Percentiles rank a stretch among this genome's conserved stretches.
Conservation (phyloP, 2,329 filamentous ascomycete species). For the Tolypocladium pustulatum region DNA sequence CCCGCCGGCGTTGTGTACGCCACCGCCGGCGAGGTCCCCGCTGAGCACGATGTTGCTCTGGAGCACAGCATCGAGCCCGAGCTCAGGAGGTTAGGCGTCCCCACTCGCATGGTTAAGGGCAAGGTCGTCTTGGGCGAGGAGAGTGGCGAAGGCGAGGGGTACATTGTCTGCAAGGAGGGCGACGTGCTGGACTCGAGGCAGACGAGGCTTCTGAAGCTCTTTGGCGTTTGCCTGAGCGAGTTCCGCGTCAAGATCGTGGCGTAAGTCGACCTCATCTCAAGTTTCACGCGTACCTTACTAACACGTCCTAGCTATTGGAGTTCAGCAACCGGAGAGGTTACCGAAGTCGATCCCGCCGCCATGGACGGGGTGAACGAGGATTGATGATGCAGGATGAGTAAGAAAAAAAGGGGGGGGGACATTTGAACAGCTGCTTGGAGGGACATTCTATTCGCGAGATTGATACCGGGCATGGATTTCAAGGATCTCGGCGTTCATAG, state of each 20-base stretch:
- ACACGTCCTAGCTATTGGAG: slow-evolving; percentile 44
- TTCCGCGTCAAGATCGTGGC: slow-evolving; percentile 76
- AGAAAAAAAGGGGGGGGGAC: slow-evolving; percentile 2
- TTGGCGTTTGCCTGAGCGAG: slow-evolving; percentile 81
- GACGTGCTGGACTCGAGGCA: slow-evolving; percentile 81
- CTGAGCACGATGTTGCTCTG: slow-evolving; percentile 75
- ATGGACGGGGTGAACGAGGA: slow-evolving; percentile 26
- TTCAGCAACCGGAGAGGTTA: slow-evolving; percentile 47
- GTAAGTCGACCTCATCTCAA: slow-evolving; percentile 29
- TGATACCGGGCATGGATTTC: slow-evolving; percentile 22
- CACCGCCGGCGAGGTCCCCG: slow-evolving; percentile 66
- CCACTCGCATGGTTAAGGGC: slow-evolving; percentile 79
- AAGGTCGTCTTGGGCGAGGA: slow-evolving; percentile 63
- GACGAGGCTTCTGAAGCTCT: slow-evolving; percentile 87
- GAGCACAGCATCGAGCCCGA: slow-evolving; percentile 86
- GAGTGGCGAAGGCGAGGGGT: slow-evolving; percentile 45
- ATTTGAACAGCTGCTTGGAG: not conserved
- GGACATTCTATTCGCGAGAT: slow-evolving; percentile 16
- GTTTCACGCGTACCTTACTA: not conserved
- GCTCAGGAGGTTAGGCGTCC: slow-evolving; percentile 79
- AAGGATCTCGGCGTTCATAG: slow-evolving; percentile 23
- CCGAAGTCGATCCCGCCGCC: slow-evolving; percentile 33
- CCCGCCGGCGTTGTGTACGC: slow-evolving; percentile 76
- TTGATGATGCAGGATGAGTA: slow-evolving; percentile 4
- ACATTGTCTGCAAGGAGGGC: slow-evolving; percentile 75